Conservation (phyloP, 805 yeast species). For the Ogataea haglerorum region DNA sequence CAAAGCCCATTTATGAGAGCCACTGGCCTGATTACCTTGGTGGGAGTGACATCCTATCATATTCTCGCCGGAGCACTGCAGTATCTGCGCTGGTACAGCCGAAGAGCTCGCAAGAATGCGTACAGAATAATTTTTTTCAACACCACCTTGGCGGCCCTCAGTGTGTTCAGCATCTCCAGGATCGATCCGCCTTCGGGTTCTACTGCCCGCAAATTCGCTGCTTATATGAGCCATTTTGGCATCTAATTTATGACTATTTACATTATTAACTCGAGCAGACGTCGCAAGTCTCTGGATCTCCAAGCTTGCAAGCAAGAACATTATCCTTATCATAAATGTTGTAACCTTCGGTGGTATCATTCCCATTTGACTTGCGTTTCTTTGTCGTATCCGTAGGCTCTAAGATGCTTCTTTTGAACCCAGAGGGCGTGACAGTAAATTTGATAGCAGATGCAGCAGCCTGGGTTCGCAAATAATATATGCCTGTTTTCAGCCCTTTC, state of each 20-base stretch:
- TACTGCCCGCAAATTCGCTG: conserved; percentile 21
- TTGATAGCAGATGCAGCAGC: conserved; percentile 97
- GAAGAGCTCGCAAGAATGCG: conserved; percentile 41
- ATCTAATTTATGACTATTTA: conserved; percentile 5
- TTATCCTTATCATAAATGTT: conserved; percentile 18
- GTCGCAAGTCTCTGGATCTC: conserved; percentile 35
- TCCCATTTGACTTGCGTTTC: conserved; percentile 7
- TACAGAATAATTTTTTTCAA: conserved; percentile 39
- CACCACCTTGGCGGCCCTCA: conserved; percentile 36
- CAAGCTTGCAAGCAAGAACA: conserved; percentile 20
- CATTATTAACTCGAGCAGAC: conserved; percentile 38
- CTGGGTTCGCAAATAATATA: conserved; percentile 96
- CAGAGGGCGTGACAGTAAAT: conserved; percentile 62
- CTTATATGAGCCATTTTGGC: conserved; percentile 10
- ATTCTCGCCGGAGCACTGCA: conserved; percentile 49
- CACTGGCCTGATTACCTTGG: conserved; percentile 35
- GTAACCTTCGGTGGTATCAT: conserved; percentile 1
- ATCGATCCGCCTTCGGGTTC: conserved; percentile 23
- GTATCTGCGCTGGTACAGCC: conserved; percentile 40
- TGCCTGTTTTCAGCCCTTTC: conserved; percentile 97
- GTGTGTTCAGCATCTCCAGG: conserved; percentile 30
- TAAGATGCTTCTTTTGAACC: conserved; percentile 13
- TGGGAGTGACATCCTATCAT: conserved; percentile 48
- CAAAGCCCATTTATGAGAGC: conserved; percentile 5
- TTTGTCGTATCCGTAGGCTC: conserved; percentile 11